These are phyloP conservation scores for Fusarium transvaalense DNA, from an alignment of 2,329 filamentous ascomycete species.

Conservation along the genomic window DNA sequence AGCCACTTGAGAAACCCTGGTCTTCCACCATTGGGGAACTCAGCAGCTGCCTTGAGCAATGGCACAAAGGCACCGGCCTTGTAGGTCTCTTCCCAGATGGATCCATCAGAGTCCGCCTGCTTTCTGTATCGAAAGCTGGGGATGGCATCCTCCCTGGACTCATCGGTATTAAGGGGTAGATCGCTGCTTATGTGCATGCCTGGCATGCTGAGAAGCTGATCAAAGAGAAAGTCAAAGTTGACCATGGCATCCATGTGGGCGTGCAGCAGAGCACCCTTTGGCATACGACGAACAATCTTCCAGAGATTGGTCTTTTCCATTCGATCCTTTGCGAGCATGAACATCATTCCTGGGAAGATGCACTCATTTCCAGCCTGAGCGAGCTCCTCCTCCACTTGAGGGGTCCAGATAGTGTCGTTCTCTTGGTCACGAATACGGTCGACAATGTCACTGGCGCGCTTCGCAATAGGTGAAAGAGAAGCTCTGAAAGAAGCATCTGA, in stretches of 20 bases:
- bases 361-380: slow-evolving; percentile 72
- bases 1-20: slow-evolving; percentile 83
- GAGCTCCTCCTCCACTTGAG: slow-evolving; percentile 76
- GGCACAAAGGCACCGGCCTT: slow-evolving; percentile 68
- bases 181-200: slow-evolving; percentile 80
- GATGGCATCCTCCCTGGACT: slow-evolving; percentile 65
- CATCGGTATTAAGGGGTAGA: slow-evolving; percentile 65
- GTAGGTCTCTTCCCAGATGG: slow-evolving; percentile 78
- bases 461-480: slow-evolving; percentile 82
- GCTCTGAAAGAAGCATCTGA: slow-evolving; percentile 80
- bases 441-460: slow-evolving; percentile 83
- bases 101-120: slow-evolving; percentile 57
- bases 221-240: slow-evolving; percentile 83
- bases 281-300: slow-evolving; percentile 86
- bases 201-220: slow-evolving; percentile 75
- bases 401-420: slow-evolving; percentile 80
- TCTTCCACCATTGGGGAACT: slow-evolving; percentile 79
- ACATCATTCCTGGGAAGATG: slow-evolving; percentile 93
- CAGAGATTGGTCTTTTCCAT: slow-evolving; percentile 89
- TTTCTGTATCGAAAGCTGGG: slow-evolving; percentile 74
- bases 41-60: slow-evolving; percentile 72
- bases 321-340: slow-evolving; percentile 83
- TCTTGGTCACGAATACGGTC: slow-evolving; percentile 83
- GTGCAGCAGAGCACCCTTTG: slow-evolving; percentile 88
- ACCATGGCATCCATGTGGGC: slow-evolving; percentile 94